These are phyloP conservation scores for Teratosphaeria viscida DNA, from an alignment of 2,329 filamentous ascomycete species.

Conservation along the genomic window DNA sequence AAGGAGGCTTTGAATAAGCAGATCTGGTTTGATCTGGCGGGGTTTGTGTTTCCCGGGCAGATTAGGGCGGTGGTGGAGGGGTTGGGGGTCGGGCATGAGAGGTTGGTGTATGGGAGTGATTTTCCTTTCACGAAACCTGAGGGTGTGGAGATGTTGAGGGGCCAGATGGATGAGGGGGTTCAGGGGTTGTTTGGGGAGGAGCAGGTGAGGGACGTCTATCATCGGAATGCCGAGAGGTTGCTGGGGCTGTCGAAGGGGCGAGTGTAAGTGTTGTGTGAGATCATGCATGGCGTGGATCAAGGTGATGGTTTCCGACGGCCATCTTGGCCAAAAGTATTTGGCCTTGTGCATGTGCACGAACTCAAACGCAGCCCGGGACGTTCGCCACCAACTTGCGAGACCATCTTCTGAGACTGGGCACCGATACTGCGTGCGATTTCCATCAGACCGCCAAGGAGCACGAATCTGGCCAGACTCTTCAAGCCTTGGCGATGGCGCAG, in stretches of 20 bases:
- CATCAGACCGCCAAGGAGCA: no score
- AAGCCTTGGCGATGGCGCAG: no score
- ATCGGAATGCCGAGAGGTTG: slow-evolving; percentile 28
- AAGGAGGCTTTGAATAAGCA: slow-evolving; percentile 26
- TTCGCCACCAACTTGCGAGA: no score
- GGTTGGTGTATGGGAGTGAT: slow-evolving; percentile 44
- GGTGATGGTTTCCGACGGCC: no score
- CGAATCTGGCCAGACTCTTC: no score
- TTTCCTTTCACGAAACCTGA: slow-evolving; percentile 39
- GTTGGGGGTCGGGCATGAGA: slow-evolving; percentile 29
- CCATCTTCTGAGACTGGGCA: no score
- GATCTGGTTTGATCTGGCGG: slow-evolving; percentile 46
- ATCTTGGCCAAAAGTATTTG: no score
- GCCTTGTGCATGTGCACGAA: no score
- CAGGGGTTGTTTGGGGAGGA: slow-evolving; percentile 27
- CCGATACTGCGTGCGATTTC: no score
- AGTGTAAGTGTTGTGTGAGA: neutral
- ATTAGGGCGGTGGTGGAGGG: slow-evolving; percentile 37
- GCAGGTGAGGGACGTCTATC: slow-evolving; percentile 29
- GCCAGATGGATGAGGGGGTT: slow-evolving; percentile 33
- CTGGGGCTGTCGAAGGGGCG: slow-evolving; percentile 8
- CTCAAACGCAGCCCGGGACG: no score
- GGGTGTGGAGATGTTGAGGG: slow-evolving; percentile 28
- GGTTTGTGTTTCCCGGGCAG: slow-evolving; percentile 40
- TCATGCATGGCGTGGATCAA: no score